A percentile compares a stretch with the other conserved stretches of the same genome.
phyloP scores from a whole-genome alignment of 495 filamentous ascomycete genomes.

The Penicillium maclennaniae region DNA sequence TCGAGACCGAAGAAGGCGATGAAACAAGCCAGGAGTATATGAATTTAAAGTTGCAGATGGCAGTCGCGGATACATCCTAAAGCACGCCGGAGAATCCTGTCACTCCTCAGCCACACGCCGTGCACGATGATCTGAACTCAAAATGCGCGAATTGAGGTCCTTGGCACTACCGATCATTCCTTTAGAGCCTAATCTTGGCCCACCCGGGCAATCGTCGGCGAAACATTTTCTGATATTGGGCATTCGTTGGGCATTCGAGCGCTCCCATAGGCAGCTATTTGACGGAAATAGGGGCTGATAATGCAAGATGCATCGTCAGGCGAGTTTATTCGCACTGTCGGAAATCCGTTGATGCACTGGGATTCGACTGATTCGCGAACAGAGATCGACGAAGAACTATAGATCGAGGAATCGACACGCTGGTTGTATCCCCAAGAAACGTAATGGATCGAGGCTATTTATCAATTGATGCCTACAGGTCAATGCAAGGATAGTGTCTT shows the following conservation, averaged over 20 bases:
- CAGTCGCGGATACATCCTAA: neutral
- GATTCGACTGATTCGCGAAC: neutral
- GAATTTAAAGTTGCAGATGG: neutral
- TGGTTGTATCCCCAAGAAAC: neutral
- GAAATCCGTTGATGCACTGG: neutral
- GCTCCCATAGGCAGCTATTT: too few relatives aligned
- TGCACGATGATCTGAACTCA: neutral
- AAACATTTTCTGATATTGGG: conserved; percentile 6
- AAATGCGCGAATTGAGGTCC: neutral
- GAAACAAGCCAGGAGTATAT: neutral
- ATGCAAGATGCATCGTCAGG: neutral
- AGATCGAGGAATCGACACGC: neutral
- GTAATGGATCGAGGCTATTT: neutral
- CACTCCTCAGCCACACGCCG: neutral
- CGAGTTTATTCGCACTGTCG: neutral
- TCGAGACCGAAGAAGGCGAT: neutral
- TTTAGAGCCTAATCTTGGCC: neutral
- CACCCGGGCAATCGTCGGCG: neutral
- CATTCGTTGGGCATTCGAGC: conserved; percentile 8
- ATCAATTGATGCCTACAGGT: neutral
- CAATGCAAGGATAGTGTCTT: neutral
- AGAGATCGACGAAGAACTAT: neutral
- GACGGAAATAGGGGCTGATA: conserved; percentile 1
- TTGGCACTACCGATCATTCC: neutral
- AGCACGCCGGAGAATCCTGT: neutral